Conservation (phyloP, 148 eudicot genomes). For the Silene conica region DNA sequence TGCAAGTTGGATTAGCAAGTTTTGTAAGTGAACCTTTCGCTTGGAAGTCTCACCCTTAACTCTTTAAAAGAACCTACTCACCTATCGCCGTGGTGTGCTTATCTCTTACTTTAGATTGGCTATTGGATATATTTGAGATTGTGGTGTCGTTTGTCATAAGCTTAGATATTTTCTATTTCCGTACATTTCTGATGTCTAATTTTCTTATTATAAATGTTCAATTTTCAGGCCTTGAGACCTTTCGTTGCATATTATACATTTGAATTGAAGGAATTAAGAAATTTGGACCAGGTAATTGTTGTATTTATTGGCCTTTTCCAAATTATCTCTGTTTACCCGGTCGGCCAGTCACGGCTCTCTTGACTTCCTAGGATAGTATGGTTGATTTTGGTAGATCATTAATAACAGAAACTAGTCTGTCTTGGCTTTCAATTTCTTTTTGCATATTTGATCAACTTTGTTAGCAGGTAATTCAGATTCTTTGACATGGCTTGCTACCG, state of each 20-base stretch:
- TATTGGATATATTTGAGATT: not conserved
- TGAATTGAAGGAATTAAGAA: conserved; percentile 43
- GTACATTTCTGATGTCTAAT: not conserved
- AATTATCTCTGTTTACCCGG: not conserved
- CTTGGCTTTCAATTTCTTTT: not conserved
- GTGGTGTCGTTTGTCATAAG: not conserved
- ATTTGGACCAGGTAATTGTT: conserved; percentile 49
- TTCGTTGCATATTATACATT: conserved; percentile 71
- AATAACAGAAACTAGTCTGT: not conserved
- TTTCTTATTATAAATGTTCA: not conserved
- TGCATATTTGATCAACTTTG: not conserved
- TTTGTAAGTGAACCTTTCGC: not conserved
- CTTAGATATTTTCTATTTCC: not conserved
- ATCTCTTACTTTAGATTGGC: too few species aligned
- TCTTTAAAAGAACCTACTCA: too few species aligned
- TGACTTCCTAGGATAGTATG: not conserved
- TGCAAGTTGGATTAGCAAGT: not conserved
- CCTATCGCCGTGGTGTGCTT: too few species aligned
- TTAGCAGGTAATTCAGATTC: too few species aligned
- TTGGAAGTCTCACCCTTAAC: too few species aligned
- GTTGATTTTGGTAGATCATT: not conserved
- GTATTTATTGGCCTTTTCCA: not conserved
- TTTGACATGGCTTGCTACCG: not conserved
- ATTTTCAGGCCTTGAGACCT: conserved; percentile 63
- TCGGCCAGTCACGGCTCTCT: not conserved